Conservation (phyloP, 75 land plant genomes). For the Gnetum montanum region DNA sequence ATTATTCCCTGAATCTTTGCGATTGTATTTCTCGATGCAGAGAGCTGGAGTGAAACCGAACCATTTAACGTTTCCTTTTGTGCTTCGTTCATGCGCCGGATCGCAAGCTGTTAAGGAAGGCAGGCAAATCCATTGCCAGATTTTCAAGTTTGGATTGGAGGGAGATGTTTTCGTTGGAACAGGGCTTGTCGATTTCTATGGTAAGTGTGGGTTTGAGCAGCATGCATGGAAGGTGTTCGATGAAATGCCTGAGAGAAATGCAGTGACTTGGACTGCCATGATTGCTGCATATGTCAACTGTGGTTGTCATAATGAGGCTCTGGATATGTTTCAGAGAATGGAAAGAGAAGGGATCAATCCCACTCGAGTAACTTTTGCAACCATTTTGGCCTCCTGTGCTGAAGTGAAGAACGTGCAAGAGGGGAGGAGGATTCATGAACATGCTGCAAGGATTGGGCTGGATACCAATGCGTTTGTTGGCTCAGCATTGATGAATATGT, state of each 20-base stretch:
- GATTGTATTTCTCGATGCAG: slow-evolving; percentile 15
- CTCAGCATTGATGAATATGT: slow-evolving; percentile 53
- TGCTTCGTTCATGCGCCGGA: slow-evolving; percentile 21
- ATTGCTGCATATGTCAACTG: slow-evolving; percentile 12
- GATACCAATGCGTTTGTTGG: slow-evolving; percentile 28
- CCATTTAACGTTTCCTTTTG: slow-evolving; percentile 15
- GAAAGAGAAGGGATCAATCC: slow-evolving; percentile 7
- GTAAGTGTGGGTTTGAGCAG: slow-evolving; percentile 12
- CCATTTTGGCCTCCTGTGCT: neutral
- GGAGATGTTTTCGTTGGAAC: slow-evolving; percentile 21
- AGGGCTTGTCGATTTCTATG: slow-evolving; percentile 26
- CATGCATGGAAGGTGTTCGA: slow-evolving; percentile 20
- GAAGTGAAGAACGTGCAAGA: neutral
- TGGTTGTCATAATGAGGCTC: slow-evolving; percentile 11
- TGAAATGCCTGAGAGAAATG: slow-evolving; percentile 13
- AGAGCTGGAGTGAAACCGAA: slow-evolving; percentile 12
- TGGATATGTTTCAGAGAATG: slow-evolving; percentile 11
- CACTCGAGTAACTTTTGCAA: slow-evolving; percentile 16
- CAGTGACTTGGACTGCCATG: slow-evolving; percentile 28
- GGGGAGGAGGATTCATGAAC: slow-evolving; percentile 33
- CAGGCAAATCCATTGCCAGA: slow-evolving; percentile 11
- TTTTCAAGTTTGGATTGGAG: slow-evolving; percentile 15
- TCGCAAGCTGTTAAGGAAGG: slow-evolving; percentile 8
- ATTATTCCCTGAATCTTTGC: slow-evolving; percentile 12
- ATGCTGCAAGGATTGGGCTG: slow-evolving; percentile 9